These are phyloP conservation scores for Cephalotrichum gorgonifer DNA, from an alignment of 2,329 filamentous ascomycete species.

Conservation along the genomic window DNA sequence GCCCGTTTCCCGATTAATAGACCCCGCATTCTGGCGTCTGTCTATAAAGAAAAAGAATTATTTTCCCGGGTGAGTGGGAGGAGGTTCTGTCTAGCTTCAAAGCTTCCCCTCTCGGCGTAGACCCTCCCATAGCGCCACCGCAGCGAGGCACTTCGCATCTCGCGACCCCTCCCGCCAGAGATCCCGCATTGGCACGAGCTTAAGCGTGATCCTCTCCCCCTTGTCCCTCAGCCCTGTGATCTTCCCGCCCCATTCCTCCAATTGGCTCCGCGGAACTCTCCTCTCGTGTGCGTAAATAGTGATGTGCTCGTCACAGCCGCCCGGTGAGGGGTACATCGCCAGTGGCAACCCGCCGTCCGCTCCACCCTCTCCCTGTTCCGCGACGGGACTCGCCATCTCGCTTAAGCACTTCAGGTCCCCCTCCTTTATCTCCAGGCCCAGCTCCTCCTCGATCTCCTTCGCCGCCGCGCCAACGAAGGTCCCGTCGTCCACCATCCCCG, in stretches of 20 bases:
- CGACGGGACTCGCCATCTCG: constrained; percentile 30
- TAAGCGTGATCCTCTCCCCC: constrained; percentile 53
- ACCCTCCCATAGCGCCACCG: constrained; percentile 48
- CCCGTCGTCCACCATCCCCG: constrained; percentile 47
- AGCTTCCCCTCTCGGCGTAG: constrained; percentile 36
- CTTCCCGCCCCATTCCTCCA: constrained; percentile 45
- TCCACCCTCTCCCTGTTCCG: constrained; percentile 13
- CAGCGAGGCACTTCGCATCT: constrained; percentile 50
- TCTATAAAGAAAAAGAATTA: no score
- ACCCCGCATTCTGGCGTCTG: neutral
- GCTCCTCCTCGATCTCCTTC: constrained; percentile 50
- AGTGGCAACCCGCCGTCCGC: constrained; percentile 25
- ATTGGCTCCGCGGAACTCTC: constrained; percentile 34
- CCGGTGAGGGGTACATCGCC: constrained; percentile 47
- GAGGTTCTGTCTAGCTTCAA: constrained; percentile 12
- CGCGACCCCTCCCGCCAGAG: constrained; percentile 47
- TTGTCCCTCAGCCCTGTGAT: constrained; percentile 46
- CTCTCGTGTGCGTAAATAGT: constrained; percentile 48
- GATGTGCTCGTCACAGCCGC: constrained; percentile 51
- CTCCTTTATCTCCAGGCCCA: constrained; percentile 40
- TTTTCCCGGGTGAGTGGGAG: neutral
- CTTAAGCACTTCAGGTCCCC: constrained; percentile 39
- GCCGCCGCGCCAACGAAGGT: constrained; percentile 48
- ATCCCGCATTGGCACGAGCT: constrained; percentile 44
- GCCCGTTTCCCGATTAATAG: neutral